phyloP scores from a whole-genome alignment of 2,329 filamentous ascomycete genomes.

The Juglanconis juglandina region DNA sequence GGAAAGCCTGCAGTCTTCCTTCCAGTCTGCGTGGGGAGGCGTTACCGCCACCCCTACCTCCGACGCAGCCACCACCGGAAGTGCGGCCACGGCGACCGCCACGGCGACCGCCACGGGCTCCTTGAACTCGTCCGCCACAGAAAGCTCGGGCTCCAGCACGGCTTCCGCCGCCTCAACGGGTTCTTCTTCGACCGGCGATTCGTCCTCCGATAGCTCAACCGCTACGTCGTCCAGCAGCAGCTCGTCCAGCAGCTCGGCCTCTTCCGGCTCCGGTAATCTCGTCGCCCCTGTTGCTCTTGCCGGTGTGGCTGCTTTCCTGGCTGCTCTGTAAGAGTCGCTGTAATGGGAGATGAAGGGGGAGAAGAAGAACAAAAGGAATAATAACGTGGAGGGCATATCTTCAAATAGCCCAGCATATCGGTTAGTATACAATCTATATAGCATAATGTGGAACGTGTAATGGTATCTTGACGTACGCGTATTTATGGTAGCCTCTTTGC shows the following conservation, averaged over 20 bases:
- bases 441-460: not conserved
- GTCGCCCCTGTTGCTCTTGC: not conserved
- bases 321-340: not conserved
- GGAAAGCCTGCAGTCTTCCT: slow-evolving; percentile 2
- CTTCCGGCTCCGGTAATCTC: not conserved
- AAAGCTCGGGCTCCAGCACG: not conserved
- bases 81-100: not conserved
- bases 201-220: not conserved
- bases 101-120: not conserved
- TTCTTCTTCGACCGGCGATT: not conserved
- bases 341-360: not conserved
- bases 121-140: not conserved
- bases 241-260: not conserved
- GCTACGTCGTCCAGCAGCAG: not conserved
- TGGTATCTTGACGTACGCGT: not conserved
- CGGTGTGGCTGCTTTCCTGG: slow-evolving; percentile 1
- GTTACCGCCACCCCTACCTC: not conserved
- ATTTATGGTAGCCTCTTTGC: not conserved
- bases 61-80: not conserved
- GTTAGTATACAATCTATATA: not conserved
- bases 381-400: not conserved
- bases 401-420: not conserved
- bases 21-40: not conserved
- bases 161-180: not conserved
- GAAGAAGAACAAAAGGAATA: not conserved